Evolutionary conservation across 2,329 filamentous ascomycete genomes (phyloP).

Genomic region (Xylariaceae sp.): DNA sequence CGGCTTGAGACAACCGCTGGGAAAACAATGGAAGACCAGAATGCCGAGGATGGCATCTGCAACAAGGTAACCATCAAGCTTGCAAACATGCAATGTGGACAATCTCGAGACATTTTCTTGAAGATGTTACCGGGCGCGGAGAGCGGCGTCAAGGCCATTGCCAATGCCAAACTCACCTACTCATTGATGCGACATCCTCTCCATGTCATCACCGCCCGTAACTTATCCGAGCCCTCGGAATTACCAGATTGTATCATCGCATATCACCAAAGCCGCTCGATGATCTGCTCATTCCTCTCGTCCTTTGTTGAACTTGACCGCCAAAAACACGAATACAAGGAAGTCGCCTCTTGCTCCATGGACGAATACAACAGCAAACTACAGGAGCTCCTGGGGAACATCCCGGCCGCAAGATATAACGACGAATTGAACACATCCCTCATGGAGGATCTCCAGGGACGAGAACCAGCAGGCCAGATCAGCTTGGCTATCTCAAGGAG

Average conservation of each 20-base stretch:
- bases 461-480: slow-evolving; percentile 36
- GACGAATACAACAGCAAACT: slow-evolving; percentile 20
- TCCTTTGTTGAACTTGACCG: slow-evolving; percentile 20
- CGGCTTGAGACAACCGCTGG: slow-evolving; percentile 19
- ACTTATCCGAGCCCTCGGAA: too few relatives aligned
- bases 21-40: neutral
- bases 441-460: slow-evolving; percentile 39
- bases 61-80: slow-evolving; percentile 35
- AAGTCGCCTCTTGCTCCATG: too few relatives aligned
- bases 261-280: slow-evolving; percentile 49
- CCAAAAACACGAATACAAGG: slow-evolving; percentile 35
- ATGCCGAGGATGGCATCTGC: neutral
- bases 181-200: too few relatives aligned
- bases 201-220: too few relatives aligned
- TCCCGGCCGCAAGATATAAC: slow-evolving; percentile 29
- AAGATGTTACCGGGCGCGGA: too few relatives aligned
- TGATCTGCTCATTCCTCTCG: slow-evolving; percentile 46
- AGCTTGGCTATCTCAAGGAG: slow-evolving; percentile 38
- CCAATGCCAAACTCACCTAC: too few relatives aligned
- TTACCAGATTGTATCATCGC: slow-evolving; percentile 27
- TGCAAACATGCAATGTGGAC: slow-evolving; percentile 56
- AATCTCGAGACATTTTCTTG: slow-evolving; percentile 53
- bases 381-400: slow-evolving; percentile 23
- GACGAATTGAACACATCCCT: slow-evolving; percentile 43
- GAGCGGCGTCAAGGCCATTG: too few relatives aligned